Percentiles rank a stretch among this genome's conserved stretches.
These are phyloP conservation scores for Nephromyces sp. DNA, from an alignment of 169 alveolate genomes.

Conservation along the genomic window DNA sequence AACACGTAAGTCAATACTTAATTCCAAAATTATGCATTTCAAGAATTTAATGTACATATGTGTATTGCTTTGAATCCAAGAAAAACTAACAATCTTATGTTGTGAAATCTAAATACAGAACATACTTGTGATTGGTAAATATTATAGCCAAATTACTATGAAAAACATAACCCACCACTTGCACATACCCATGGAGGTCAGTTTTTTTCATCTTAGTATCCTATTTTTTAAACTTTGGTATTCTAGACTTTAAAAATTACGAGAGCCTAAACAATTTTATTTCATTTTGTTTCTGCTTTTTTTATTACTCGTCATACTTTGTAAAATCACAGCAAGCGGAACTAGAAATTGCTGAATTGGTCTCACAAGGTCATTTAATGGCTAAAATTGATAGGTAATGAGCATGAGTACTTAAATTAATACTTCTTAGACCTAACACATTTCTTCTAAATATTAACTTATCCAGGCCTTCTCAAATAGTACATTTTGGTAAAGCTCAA, in stretches of 20 bases:
- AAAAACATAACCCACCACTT: neutral
- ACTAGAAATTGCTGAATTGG: constrained; percentile 20
- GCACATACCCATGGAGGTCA: neutral
- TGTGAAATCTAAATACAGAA: neutral
- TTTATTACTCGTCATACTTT: no score
- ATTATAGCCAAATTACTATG: neutral
- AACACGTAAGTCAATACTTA: constrained; percentile 7
- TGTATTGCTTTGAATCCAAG: neutral
- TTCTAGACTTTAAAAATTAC: neutral
- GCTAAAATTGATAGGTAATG: constrained; percentile 21
- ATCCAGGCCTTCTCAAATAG: constrained; percentile 25
- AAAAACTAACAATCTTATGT: neutral
- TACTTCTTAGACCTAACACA: no score
- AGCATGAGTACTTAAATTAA: neutral
- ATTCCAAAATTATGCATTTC: neutral
- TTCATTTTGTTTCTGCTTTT: neutral
- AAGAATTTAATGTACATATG: neutral
- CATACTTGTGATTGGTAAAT: neutral
- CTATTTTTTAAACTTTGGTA: neutral
- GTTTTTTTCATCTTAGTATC: neutral
- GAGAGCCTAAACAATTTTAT: neutral
- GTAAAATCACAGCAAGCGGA: constrained; percentile 34
- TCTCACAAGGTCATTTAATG: constrained; percentile 1
- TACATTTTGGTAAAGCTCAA: constrained; percentile 19
- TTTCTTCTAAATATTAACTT: neutral